phyloP scores from a whole-genome alignment of 2,329 filamentous ascomycete genomes.

The Trichoderma atrobrunneum region DNA sequence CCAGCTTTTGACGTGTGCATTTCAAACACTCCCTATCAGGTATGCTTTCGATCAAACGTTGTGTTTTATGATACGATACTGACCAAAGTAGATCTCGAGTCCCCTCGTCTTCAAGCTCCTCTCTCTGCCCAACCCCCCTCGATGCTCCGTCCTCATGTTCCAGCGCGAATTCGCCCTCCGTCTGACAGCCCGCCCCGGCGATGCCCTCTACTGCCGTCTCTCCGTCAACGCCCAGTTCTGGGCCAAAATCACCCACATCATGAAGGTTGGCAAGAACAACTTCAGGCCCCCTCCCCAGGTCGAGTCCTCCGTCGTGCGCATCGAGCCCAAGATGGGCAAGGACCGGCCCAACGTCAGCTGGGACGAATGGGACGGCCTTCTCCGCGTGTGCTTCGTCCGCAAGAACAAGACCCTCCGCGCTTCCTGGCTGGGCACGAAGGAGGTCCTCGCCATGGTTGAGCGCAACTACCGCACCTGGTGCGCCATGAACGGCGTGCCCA shows the following conservation, averaged over 20 bases:
- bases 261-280: conserved; percentile 95
- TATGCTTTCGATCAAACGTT: conserved; percentile 28
- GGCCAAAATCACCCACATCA: conserved; percentile 64
- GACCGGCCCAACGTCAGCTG: conserved; percentile 83
- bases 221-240: conserved; percentile 93
- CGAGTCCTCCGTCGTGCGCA: conserved; percentile 84
- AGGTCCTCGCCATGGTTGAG: conserved; percentile 79
- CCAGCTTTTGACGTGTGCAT: conserved; percentile 80
- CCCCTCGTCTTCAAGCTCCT: conserved; percentile 90
- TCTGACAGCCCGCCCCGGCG: conserved; percentile 81
- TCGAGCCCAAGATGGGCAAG: conserved; percentile 78
- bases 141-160: conserved; percentile 89
- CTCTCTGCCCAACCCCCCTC: conserved; percentile 74
- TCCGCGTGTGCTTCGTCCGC: conserved; percentile 67
- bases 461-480: conserved; percentile 88
- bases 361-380: conserved; percentile 90
- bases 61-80: no score
- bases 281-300: conserved; percentile 94
- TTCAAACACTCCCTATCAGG: conserved; percentile 63
- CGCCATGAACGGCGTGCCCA: conserved; percentile 74
- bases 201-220: conserved; percentile 85
- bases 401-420: conserved; percentile 89
- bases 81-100: conserved; percentile 67
- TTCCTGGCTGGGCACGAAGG: conserved; percentile 75
- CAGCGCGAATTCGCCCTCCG: conserved; percentile 93